These are phyloP conservation scores for Beauveria brongniartii DNA, from an alignment of 2,329 filamentous ascomycete genomes.

Conservation along the genomic window DNA sequence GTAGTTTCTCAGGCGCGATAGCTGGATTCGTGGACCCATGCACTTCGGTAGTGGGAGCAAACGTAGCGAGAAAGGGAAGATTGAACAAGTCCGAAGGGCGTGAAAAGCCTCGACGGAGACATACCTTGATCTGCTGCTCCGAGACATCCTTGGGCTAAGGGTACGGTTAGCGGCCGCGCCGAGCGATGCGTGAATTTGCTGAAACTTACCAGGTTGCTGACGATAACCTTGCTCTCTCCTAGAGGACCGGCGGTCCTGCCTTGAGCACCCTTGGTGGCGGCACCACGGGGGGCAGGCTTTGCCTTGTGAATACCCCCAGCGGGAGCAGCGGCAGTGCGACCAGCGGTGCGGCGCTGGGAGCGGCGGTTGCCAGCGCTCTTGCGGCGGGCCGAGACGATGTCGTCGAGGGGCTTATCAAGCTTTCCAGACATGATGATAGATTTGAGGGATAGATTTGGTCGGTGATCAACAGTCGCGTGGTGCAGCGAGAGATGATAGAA, in stretches of 20 bases:
- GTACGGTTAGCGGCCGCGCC: conserved; percentile 36
- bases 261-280: conserved; percentile 52
- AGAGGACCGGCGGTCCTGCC: conserved; percentile 52
- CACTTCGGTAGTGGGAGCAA: conserved; percentile 25
- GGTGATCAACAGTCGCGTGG: conserved; percentile 19
- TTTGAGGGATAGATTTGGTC: not conserved
- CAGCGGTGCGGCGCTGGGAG: conserved; percentile 41
- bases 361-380: conserved; percentile 48
- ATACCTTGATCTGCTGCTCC: conserved; percentile 99
- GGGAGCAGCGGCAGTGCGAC: conserved; percentile 55
- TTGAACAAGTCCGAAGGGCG: conserved; percentile 63
- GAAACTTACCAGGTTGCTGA: conserved; percentile 86
- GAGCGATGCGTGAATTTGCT: not conserved
- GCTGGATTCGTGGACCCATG: conserved; percentile 4
- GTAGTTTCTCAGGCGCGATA: not conserved
- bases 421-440: conserved; percentile 73
- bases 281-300: conserved; percentile 52
- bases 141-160: conserved; percentile 85
- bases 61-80: conserved; percentile 36
- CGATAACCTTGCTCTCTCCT: conserved; percentile 91
- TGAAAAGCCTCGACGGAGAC: conserved; percentile 76
- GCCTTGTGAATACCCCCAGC: conserved; percentile 82
- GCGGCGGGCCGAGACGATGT: conserved; percentile 79
- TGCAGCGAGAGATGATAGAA: conserved; percentile 28
- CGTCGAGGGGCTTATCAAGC: conserved; percentile 93